Conservation (phyloP, 2,329 filamentous ascomycete genomes). For the Grosmannia penicillata region DNA sequence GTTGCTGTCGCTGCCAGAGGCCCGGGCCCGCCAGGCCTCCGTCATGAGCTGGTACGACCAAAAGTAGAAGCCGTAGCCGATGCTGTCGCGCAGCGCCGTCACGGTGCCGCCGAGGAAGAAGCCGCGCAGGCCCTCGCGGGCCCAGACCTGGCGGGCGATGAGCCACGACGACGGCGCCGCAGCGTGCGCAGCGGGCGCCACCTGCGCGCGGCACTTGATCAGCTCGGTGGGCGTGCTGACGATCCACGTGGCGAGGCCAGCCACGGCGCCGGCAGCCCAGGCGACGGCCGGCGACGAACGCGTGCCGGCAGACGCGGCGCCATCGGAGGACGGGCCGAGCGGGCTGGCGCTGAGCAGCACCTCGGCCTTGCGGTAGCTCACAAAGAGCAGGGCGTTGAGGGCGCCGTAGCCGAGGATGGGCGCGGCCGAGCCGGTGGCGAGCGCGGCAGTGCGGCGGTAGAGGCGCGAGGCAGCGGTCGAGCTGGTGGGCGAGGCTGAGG, state of each 20-base stretch:
- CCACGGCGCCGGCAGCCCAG: conserved; percentile 66
- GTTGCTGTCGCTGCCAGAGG: conserved; percentile 11
- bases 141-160: conserved; percentile 48
- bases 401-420: conserved; percentile 83
- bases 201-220: conserved; percentile 76
- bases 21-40: conserved; percentile 18
- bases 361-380: conserved; percentile 79
- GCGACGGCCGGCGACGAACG: conserved; percentile 37
- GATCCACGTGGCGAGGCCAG: conserved; percentile 72
- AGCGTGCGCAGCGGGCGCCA: conserved; percentile 22
- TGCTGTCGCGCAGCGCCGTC: conserved; percentile 68
- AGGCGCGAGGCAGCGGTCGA: too few relatives aligned
- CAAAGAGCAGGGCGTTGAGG: conserved; percentile 79
- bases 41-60: conserved; percentile 77
- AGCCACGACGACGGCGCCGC: conserved; percentile 37
- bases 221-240: conserved; percentile 82
- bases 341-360: conserved; percentile 31
- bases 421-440: conserved; percentile 57
- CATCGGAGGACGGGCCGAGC: too few relatives aligned
- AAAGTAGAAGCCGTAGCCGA: conserved; percentile 97
- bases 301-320: background rate
- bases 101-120: conserved; percentile 71
- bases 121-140: conserved; percentile 43
- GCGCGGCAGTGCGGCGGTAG: conserved; percentile 9
- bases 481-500: background rate